phyloP scores from a whole-genome alignment of 2,329 filamentous ascomycete species.

The Trichophaea hybrida region DNA sequence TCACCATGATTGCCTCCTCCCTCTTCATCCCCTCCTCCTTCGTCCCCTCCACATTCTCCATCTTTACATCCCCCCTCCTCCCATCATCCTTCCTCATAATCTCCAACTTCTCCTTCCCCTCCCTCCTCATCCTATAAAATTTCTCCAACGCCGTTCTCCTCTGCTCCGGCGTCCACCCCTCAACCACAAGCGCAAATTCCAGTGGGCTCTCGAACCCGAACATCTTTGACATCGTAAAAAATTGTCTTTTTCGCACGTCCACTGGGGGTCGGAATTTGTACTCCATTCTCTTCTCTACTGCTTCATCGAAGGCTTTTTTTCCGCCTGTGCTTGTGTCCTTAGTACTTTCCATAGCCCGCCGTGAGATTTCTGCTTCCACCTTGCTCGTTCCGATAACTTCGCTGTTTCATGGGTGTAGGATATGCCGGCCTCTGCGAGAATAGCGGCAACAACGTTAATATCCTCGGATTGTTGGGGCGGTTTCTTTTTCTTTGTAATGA shows the following conservation, averaged over 20 bases:
- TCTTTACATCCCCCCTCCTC: neutral
- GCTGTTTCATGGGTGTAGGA: constrained; percentile 94
- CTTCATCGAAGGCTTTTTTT: constrained; percentile 9
- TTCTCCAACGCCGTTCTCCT: constrained; percentile 60
- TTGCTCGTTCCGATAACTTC: constrained; percentile 88
- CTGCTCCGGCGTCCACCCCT: constrained; percentile 76
- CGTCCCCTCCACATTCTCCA: neutral
- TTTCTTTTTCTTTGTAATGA: constrained; percentile 28
- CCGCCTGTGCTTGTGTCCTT: constrained; percentile 34
- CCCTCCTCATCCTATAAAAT: constrained; percentile 50
- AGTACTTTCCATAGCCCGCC: constrained; percentile 50
- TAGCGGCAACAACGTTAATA: constrained; percentile 68
- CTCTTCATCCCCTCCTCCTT: too few relatives aligned
- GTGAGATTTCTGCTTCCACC: constrained; percentile 72
- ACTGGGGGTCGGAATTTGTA: constrained; percentile 55
- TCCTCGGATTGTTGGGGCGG: neutral
- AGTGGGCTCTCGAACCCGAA: constrained; percentile 54
- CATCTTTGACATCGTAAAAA: constrained; percentile 73
- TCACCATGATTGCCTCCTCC: too few relatives aligned
- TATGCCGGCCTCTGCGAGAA: constrained; percentile 74
- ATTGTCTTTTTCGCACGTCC: constrained; percentile 63
- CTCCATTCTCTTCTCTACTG: constrained; percentile 21
- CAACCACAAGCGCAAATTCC: constrained; percentile 80
- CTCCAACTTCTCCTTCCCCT: neutral
- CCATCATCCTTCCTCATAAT: neutral